Evolutionary conservation across 371 early-diverging fungal genomes (phyloP), one percentile per base, ranked within the genome.

Genomic region (Chytridiales sp.): DNA sequence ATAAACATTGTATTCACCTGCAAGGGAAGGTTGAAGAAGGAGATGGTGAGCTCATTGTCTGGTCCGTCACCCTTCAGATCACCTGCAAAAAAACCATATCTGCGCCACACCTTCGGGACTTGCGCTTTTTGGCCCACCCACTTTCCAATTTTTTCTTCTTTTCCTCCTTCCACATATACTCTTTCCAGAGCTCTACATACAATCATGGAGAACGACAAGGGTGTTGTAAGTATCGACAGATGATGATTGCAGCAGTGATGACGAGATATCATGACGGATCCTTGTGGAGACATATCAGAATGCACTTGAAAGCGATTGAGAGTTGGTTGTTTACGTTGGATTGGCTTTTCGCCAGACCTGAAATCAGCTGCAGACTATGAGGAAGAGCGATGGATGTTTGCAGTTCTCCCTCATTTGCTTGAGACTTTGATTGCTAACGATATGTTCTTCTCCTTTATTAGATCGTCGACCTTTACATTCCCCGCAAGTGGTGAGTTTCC

Each of bases 381-480:
- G 5, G 19, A 21, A 5, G 44, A 44, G 46, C 9, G 17, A 6
- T 6, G 2, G 46, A 8, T 17, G 27, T 21, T 46, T 15, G 58
- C 17, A 5, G 19, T 22, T n/a, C 11, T 58, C 30, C 8, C 44
- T 22, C 15, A 36, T 29, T 21, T 13, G 0, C 4, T 8, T 27
- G 17, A 34, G n/a, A 11, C 30, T 44, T 53, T 44, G 52, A 35
- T 27, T 32, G n/a, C 17, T 41, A 38, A 22, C 43, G 9, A 11
- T n/a, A n/a, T 21, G n/a, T n/a, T n/a, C n/a, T n/a, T n/a, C n/a
- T n/a, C n/a, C n/a, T n/a, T n/a, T n/a, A n/a, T n/a, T n/a, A 79
- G 76, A 75, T 87, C 72, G 85, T 92, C 68, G 95, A 95, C 80
- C 84, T 93, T 64, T 95, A 94, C 89, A 88, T 92, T 59, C 95